phyloP scores from a whole-genome alignment of 306 rosid species.

The Delonix regia region DNA sequence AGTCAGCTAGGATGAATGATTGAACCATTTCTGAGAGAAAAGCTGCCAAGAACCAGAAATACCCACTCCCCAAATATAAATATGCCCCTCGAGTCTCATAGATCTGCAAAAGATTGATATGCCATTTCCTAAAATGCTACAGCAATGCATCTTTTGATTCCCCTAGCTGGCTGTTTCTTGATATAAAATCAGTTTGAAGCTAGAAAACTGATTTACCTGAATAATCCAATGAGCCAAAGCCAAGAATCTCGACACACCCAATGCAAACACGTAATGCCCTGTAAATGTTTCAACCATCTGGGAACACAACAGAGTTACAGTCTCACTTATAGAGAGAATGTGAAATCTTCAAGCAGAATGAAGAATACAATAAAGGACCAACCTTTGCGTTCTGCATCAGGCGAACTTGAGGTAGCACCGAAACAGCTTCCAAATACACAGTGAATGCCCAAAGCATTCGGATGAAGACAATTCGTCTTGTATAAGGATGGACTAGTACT shows the following conservation, averaged over 20 bases:
- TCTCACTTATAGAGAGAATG: neutral
- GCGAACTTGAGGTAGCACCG: conserved; percentile 81
- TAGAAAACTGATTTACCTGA: conserved; percentile 42
- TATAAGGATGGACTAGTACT: conserved; percentile 47
- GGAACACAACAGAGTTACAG: conserved; percentile 22
- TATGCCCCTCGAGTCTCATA: conserved; percentile 59
- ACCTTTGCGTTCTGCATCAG: conserved; percentile 87
- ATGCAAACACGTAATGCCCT: conserved; percentile 80
- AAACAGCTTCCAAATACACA: conserved; percentile 65
- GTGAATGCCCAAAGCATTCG: conserved; percentile 66
- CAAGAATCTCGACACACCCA: conserved; percentile 82
- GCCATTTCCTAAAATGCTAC: too few relatives aligned
- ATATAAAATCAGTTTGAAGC: neutral
- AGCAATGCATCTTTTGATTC: too few relatives aligned
- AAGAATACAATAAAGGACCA: neutral
- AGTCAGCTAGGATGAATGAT: conserved; percentile 79
- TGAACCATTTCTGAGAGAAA: conserved; percentile 66
- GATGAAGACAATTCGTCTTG: neutral
- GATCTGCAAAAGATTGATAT: conserved; percentile 47
- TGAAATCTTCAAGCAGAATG: neutral
- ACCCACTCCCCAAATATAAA: conserved; percentile 50
- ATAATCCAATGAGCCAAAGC: conserved; percentile 73
- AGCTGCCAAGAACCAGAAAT: conserved; percentile 63
- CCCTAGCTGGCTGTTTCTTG: neutral
- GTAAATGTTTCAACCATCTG: conserved; percentile 89